Base-by-base conservation (phyloP, 495 filamentous ascomycete genomes). In the Penicillium silybi region DNA sequence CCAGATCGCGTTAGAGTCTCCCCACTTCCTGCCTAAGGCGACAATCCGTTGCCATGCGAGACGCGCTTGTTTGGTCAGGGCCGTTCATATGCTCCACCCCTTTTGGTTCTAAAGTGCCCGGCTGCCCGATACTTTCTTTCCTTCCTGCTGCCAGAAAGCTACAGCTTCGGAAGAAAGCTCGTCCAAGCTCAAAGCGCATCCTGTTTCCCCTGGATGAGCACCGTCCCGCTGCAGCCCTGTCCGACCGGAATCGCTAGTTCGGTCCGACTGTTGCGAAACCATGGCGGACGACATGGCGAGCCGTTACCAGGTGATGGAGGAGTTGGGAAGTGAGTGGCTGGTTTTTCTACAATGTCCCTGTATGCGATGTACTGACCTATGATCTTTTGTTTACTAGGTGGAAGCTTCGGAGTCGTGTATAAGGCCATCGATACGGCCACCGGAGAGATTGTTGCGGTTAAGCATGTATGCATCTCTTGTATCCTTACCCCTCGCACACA, bases 391-490 rank as follows among this genome's bases (percentile, higher is more conserved):
- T 58, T 57, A 72, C 49, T 63, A 80, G 91, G 92, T 66, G 92
- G 92, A 38, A 97, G 92, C 69, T 97, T 98, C 69, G 93, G 93
- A 44, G 84, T 88, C 20, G 93, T 98, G 18, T 98, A 96, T 79
- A 98, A 98, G 72, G 93, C 85, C 22, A 89, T 95, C 65, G 89
- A 95, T 61, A 85, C 82, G 57, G 69, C 81, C 9, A 95, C 90
- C 8, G 90, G 90, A 38, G 89, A 96, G 59, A 84, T 90, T 37
- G 91, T 96, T 44, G 92, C 91, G 6, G 88, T 96, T 63, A 96
- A 96, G 66, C 88, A 90, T 78, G 89, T 90, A 75, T 61, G 83
- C 69, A 11, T 39, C 20, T 43, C 46, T 54, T 29, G 45, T 16
- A 32, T 54, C 41, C 35, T 44, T 35, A 41, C 52, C 64, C 44